Percentiles rank a stretch among this genome's conserved stretches.
These are phyloP conservation scores for Penicillium samsonianum DNA, from an alignment of 495 filamentous ascomycete genomes.

Conservation along the genomic window DNA sequence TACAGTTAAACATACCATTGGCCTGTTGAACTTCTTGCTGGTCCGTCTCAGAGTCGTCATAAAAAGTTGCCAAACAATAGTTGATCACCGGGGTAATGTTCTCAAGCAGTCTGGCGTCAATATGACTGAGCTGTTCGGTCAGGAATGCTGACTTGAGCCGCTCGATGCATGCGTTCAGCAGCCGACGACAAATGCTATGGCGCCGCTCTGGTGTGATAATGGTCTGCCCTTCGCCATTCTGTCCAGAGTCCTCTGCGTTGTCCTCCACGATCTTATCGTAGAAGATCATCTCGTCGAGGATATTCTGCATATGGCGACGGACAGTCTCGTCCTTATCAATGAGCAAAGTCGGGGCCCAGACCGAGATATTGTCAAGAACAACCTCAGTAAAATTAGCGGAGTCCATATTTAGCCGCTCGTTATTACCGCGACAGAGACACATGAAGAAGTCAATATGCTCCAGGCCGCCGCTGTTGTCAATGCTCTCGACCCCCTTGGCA, in stretches of 20 bases:
- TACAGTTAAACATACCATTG: conserved; percentile 35
- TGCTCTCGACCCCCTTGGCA: conserved; percentile 56
- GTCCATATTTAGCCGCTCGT: conserved; percentile 40
- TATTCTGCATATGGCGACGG: conserved; percentile 53
- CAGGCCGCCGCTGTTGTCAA: conserved; percentile 55
- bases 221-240: conserved; percentile 23
- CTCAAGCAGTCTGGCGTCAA: conserved; percentile 42
- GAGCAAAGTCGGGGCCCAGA: conserved; percentile 70
- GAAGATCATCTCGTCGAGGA: conserved; percentile 59
- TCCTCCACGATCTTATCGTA: conserved; percentile 29
- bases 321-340: conserved; percentile 60
- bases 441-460: conserved; percentile 64
- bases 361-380: conserved; percentile 55
- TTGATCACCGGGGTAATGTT: conserved; percentile 42
- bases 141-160: conserved; percentile 36
- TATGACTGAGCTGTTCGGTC: conserved; percentile 21
- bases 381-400: conserved; percentile 40
- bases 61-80: conserved; percentile 46
- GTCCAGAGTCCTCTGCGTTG: background rate
- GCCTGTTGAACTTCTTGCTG: conserved; percentile 33
- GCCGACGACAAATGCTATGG: conserved; percentile 32
- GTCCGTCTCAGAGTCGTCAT: conserved; percentile 42
- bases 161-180: conserved; percentile 40
- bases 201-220: conserved; percentile 18
- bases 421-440: conserved; percentile 39